These are phyloP conservation scores for Martiniozyma abietophila DNA, from an alignment of 805 yeast genomes.

Conservation along the genomic window DNA sequence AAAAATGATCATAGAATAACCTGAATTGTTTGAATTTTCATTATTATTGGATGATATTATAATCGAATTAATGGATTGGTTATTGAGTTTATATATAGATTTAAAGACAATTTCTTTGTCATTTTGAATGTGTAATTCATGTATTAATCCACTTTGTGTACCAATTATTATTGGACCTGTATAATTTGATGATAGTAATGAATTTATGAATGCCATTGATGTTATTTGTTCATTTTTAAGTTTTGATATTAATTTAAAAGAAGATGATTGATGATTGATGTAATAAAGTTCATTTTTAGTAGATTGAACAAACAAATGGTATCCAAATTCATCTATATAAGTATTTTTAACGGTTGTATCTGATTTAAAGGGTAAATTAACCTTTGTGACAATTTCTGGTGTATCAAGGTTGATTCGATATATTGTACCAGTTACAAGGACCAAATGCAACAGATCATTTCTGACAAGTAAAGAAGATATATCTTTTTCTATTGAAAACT, in stretches of 20 bases:
- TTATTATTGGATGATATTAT: too few relatives aligned
- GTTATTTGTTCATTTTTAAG: constrained; percentile 37
- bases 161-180: constrained; percentile 44
- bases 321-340: constrained; percentile 43
- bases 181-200: constrained; percentile 18
- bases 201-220: constrained; percentile 30
- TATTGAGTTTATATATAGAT: too few relatives aligned
- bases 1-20: too few relatives aligned
- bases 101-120: constrained; percentile 34
- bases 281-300: constrained; percentile 38
- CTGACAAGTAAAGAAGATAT: constrained; percentile 45
- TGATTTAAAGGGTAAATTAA: constrained; percentile 22
- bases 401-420: constrained; percentile 56
- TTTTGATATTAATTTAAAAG: constrained; percentile 35
- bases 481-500: constrained; percentile 23
- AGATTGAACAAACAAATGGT: constrained; percentile 43
- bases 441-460: constrained; percentile 46
- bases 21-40: too few relatives aligned
- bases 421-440: constrained; percentile 42
- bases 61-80: too few relatives aligned
- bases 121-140: constrained; percentile 38
- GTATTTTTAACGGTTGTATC: constrained; percentile 25
- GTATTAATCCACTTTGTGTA: constrained; percentile 37
- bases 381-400: constrained; percentile 48
- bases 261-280: constrained; percentile 31